Evolutionary conservation across 2,329 filamentous ascomycete genomes (phyloP), one percentile per base, ranked within the genome.

Genomic region (Colletotrichum sp.): DNA sequence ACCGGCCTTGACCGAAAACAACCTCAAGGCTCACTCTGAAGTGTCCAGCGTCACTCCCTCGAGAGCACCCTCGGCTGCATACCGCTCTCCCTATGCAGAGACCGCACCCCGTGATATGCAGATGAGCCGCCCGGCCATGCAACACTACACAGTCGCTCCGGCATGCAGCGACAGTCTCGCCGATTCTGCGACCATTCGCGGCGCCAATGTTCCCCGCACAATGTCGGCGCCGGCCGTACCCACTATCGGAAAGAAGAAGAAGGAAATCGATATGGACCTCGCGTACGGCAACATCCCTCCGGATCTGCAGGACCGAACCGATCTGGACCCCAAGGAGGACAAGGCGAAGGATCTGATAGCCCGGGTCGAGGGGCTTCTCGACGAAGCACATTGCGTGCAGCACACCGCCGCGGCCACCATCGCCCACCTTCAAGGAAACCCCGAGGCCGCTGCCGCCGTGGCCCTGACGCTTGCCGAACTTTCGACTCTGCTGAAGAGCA

Each of bases 401-500:
- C 93, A 98, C 83, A 94, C 94, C 2, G 96, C 95, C 7, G 93
- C 92, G 0, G 90, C 94, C 68, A 98, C 95, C 77, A 98, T 99
- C 80, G 98, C 80, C 94, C 95, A 77, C n/a, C 81, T 86, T 13
- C 85, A 95, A 94, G 80, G 79, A 13, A 87, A 86, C 48, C 95
- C 95, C 1, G 94, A 99, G 78, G 95, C 95, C 4, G 95, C 98
- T 69, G 97, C 97, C 3, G 96, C 97, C 10, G 96, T 99, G 2
- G 98, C 96, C 0, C 90, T 99, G 36, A 96, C 96, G 0, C 90
- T 99, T 8, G 96, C 96, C 15, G 97, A 99, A 85, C 94, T 99
- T 78, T 97, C 94, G 76, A 93, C 93, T 28, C 85, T 99, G 6
- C 90, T 95, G 1, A 90, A 91, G 67, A 98, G 98, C 83, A 93